Conservation (phyloP, 805 yeast species). For the baker's yeast (Saccharomyces cerevisiae) region DNA sequence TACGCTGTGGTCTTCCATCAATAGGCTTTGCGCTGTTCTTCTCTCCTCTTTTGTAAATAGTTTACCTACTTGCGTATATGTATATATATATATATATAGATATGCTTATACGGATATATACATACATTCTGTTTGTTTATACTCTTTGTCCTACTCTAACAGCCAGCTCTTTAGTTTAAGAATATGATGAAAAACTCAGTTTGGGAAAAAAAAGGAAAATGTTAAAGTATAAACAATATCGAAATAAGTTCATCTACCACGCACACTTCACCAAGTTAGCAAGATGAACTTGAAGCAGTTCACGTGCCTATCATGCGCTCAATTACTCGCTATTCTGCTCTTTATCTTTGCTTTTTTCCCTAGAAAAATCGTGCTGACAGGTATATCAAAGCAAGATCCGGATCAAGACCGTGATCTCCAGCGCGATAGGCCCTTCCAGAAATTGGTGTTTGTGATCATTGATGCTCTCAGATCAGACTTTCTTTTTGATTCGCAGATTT, state of each 20-base stretch:
- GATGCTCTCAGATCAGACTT: constrained; percentile 93
- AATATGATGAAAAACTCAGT: not conserved
- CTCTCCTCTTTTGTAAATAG: not conserved
- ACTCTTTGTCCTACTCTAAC: not conserved
- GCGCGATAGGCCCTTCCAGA: constrained; percentile 38
- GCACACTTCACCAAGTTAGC: not conserved
- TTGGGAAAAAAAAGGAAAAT: not conserved
- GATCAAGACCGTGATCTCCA: constrained; percentile 25
- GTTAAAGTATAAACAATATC: not conserved
- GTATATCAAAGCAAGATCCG: not conserved
- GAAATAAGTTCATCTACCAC: not conserved
- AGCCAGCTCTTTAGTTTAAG: not conserved
- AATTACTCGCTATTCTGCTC: not conserved
- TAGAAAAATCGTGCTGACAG: not conserved
- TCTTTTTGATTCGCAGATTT: constrained; percentile 49
- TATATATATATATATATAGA: not conserved
- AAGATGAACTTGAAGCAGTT: not conserved
- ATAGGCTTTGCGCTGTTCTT: too few relatives aligned
- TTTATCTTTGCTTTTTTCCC: not conserved
- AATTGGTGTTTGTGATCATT: constrained; percentile 72
- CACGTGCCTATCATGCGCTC: not conserved
- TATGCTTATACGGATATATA: not conserved
- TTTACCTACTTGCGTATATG: not conserved
- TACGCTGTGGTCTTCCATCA: constrained; percentile 1
- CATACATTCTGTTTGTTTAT: not conserved